These are phyloP conservation scores for Alternaria angustiovoidea DNA, from an alignment of 2,329 filamentous ascomycete genomes.

Conservation along the genomic window DNA sequence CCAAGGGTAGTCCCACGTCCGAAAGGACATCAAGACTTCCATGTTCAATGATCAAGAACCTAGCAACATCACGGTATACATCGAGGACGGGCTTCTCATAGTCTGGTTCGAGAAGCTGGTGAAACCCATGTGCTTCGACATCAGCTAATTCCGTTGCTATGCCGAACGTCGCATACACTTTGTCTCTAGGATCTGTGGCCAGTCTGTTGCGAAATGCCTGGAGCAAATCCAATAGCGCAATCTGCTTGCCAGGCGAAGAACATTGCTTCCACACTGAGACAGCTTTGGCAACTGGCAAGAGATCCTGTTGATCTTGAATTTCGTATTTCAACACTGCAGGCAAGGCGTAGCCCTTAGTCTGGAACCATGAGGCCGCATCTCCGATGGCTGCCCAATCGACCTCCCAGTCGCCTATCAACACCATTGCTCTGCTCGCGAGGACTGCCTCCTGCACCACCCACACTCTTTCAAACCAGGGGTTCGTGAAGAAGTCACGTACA, in stretches of 20 bases:
- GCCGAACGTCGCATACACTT: slow-evolving; percentile 4
- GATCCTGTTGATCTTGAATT: background rate
- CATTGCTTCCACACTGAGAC: background rate
- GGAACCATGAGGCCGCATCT: slow-evolving; percentile 1
- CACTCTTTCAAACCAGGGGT: background rate
- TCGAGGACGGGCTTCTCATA: background rate
- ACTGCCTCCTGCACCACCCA: slow-evolving; percentile 6
- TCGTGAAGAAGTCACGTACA: background rate
- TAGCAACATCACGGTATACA: slow-evolving; percentile 1
- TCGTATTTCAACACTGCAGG: slow-evolving; percentile 4
- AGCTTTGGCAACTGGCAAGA: background rate
- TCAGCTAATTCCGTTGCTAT: background rate
- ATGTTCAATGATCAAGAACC: slow-evolving; percentile 1
- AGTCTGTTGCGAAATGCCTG: background rate
- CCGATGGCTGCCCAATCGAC: slow-evolving; percentile 8
- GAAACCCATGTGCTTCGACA: background rate
- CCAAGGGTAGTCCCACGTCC: too few relatives aligned
- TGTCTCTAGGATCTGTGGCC: background rate
- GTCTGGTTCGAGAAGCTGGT: slow-evolving; percentile 1
- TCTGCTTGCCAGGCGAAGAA: background rate
- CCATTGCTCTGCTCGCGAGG: background rate
- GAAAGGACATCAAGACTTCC: background rate
- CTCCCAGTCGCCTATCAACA: slow-evolving; percentile 6
- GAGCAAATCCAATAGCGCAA: background rate
- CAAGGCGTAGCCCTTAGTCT: slow-evolving; percentile 4